A percentile compares a stretch with the other conserved stretches of the same genome.
These are phyloP conservation scores for Penicillium psychrofluorescens DNA, from an alignment of 495 filamentous ascomycete species.

Conservation along the genomic window DNA sequence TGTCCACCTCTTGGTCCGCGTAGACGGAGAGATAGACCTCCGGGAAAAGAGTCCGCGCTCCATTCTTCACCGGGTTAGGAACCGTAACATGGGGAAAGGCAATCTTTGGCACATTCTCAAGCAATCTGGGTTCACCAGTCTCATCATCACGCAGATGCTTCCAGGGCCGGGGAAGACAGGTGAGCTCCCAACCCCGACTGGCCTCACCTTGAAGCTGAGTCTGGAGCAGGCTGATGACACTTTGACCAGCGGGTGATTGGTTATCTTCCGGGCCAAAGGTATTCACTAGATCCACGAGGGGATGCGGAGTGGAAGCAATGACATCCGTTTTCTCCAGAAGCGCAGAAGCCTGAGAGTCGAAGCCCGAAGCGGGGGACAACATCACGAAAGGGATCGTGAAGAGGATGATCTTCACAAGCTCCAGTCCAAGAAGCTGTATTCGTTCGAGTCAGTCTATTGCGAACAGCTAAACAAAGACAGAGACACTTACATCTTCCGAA, in stretches of 20 bases:
- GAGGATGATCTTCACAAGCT: constrained; percentile 92
- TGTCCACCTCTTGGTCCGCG: constrained; percentile 79
- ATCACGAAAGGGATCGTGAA: constrained; percentile 89
- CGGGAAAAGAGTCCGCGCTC: constrained; percentile 71
- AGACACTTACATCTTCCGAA: constrained; percentile 70
- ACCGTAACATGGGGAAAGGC: constrained; percentile 65
- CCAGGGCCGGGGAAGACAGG: constrained; percentile 82
- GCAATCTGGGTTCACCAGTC: constrained; percentile 31
- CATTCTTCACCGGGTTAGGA: constrained; percentile 66
- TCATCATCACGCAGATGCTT: constrained; percentile 44
- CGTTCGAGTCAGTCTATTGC: constrained; percentile 11
- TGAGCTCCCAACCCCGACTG: constrained; percentile 60
- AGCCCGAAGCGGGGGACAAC: constrained; percentile 57
- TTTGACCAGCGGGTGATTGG: constrained; percentile 48
- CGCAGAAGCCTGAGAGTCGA: constrained; percentile 60
- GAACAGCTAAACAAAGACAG: too few species aligned
- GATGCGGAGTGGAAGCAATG: constrained; percentile 76
- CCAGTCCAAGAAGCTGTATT: constrained; percentile 56
- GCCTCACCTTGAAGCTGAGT: constrained; percentile 73
- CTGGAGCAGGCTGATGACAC: constrained; percentile 78
- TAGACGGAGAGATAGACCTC: constrained; percentile 94
- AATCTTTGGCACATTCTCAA: constrained; percentile 59
- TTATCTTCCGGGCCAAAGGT: constrained; percentile 61
- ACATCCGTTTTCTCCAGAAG: constrained; percentile 91
- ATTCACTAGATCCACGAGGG: constrained; percentile 75